Evolutionary conservation across 345 rosid species (phyloP).

Genomic region (Gossypium herbaceum): DNA sequence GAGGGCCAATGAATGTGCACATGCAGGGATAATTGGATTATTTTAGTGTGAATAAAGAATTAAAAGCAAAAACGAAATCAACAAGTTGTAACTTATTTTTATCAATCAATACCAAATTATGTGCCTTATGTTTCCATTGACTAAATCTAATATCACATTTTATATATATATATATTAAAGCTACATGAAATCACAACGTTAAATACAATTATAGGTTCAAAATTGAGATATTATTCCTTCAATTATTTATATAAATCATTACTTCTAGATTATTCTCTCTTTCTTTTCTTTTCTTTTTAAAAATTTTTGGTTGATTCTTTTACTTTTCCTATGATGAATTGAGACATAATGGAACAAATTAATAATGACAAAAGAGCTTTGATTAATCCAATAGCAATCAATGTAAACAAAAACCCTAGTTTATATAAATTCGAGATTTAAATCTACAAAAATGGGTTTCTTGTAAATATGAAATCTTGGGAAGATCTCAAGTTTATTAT

Average conservation of each 20-base stretch:
- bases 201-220: not conserved
- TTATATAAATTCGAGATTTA: too few relatives aligned
- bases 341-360: constrained; percentile 7
- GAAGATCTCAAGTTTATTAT: not conserved
- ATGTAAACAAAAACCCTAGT: not conserved
- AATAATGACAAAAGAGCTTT: not conserved
- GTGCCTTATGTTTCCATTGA: constrained; percentile 18
- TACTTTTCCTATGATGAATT: not conserved
- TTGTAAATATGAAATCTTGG: not conserved
- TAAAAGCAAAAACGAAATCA: not conserved
- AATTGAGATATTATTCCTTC: not conserved
- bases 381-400: not conserved
- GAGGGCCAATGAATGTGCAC: not conserved
- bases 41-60: not conserved
- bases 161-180: too few relatives aligned
- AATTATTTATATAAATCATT: not conserved
- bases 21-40: not conserved
- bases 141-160: not conserved
- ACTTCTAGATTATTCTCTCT: not conserved
- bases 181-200: not conserved
- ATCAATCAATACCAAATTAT: not conserved
- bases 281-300: not conserved
- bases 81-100: not conserved
- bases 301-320: not conserved
- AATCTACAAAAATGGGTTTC: not conserved